Percentiles rank a stretch among this genome's conserved stretches.
phyloP scores from a whole-genome alignment of 306 rosid genomes.

The Echinosophora koreensis region DNA sequence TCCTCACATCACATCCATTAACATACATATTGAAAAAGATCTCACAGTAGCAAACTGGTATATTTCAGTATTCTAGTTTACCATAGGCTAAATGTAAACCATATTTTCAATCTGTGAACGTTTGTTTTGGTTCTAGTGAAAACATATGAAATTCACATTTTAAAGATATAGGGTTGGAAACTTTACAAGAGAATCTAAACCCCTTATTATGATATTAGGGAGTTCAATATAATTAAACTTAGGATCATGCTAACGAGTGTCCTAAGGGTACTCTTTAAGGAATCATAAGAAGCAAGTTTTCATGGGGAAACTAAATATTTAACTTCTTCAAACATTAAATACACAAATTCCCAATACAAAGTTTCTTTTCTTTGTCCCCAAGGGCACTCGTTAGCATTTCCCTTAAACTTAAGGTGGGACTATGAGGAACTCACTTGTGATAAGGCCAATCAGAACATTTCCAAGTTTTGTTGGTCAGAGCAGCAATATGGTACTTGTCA shows the following conservation, averaged over 20 bases:
- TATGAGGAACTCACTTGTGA: slow-evolving; percentile 45
- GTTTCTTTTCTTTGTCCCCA: too few species aligned
- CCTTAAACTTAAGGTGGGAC: too few species aligned
- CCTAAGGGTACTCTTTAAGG: too few species aligned
- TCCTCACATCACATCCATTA: neutral
- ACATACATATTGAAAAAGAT: neutral
- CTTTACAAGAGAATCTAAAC: neutral
- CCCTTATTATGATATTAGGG: neutral
- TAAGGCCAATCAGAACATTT: slow-evolving; percentile 49
- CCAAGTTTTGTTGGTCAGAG: slow-evolving; percentile 45
- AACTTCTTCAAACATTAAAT: too few species aligned
- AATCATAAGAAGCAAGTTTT: too few species aligned
- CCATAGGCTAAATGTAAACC: neutral
- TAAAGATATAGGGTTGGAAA: neutral
- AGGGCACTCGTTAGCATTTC: too few species aligned
- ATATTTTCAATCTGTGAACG: too few species aligned
- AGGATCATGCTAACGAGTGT: too few species aligned
- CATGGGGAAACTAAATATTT: too few species aligned
- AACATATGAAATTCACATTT: too few species aligned
- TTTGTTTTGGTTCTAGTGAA: too few species aligned
- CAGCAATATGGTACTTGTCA: slow-evolving; percentile 48
- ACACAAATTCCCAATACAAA: too few species aligned
- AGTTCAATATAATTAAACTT: neutral
- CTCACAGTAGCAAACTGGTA: neutral
- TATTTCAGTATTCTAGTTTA: neutral